phyloP scores from a whole-genome alignment of 202 grass and related monocot genomes.

The Panicum virgatum region DNA sequence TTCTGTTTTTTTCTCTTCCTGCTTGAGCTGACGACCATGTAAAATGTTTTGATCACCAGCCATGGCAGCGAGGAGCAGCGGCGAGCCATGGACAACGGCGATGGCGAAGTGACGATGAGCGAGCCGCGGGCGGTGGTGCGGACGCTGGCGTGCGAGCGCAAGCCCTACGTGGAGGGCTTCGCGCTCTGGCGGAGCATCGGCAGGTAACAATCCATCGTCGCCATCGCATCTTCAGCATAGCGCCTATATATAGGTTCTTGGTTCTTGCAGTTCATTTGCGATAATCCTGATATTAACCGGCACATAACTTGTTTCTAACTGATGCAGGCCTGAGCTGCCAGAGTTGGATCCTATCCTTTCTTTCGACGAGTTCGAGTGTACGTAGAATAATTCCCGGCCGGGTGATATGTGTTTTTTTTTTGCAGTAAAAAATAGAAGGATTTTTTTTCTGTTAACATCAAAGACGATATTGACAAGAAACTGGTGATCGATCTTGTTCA shows the following conservation, averaged over 20 bases:
- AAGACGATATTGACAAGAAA: background rate
- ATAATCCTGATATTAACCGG: background rate
- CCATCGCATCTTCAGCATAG: no score
- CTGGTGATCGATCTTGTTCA: background rate
- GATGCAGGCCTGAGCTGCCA: slow-evolving; percentile 59
- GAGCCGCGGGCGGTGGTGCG: slow-evolving; percentile 47
- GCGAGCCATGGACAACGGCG: background rate
- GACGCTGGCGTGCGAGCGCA: slow-evolving; percentile 43
- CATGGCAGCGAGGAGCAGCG: background rate
- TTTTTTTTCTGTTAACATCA: background rate
- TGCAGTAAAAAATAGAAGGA: no score
- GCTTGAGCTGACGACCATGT: background rate
- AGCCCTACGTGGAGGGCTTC: slow-evolving; percentile 44
- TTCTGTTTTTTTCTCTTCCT: background rate
- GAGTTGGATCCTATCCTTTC: slow-evolving; percentile 79
- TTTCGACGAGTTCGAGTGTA: slow-evolving; percentile 77
- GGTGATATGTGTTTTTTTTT: background rate
- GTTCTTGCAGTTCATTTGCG: background rate
- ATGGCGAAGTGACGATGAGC: background rate
- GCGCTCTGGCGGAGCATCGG: slow-evolving; percentile 57
- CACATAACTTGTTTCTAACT: background rate
- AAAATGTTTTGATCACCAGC: background rate
- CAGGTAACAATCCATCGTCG: slow-evolving; percentile 36
- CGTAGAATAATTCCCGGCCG: background rate
- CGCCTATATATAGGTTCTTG: background rate